A percentile compares a stretch with the other conserved stretches of the same genome.
phyloP scores from a whole-genome alignment of 148 eudicot species.

The Rhododendron simsii region DNA sequence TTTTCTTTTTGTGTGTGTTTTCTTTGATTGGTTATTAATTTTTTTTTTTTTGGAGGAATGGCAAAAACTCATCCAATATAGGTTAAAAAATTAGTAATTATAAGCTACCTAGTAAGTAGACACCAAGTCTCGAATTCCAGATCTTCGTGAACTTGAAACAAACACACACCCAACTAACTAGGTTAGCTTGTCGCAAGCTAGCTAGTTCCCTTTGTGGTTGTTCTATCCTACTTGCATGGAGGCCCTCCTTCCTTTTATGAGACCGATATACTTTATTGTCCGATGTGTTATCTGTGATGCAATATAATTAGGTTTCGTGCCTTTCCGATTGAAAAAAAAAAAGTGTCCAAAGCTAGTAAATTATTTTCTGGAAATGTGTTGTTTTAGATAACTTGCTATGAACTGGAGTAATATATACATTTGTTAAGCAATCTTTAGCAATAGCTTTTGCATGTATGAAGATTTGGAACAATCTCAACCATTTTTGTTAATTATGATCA shows the following conservation, averaged over 20 bases:
- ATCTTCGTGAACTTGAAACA: no score
- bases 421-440: not conserved
- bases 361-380: not conserved
- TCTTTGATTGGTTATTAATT: no score
- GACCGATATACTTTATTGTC: not conserved
- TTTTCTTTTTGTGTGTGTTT: no score
- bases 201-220: not conserved
- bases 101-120: no score
- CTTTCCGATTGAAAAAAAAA: not conserved
- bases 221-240: not conserved
- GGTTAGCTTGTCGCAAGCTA: no score
- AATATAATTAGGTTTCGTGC: not conserved
- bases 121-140: no score
- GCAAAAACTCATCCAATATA: no score
- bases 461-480: not conserved
- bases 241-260: not conserved
- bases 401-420: not conserved
- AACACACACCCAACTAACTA: no score
- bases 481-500: no score
- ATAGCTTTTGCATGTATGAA: not conserved
- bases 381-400: not conserved
- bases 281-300: not conserved
- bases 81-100: no score
- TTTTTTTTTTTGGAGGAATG: no score
- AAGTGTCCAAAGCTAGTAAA: not conserved